Base-by-base conservation (phyloP, 2,329 filamentous ascomycete genomes). In the Cordyceps javanica region DNA sequence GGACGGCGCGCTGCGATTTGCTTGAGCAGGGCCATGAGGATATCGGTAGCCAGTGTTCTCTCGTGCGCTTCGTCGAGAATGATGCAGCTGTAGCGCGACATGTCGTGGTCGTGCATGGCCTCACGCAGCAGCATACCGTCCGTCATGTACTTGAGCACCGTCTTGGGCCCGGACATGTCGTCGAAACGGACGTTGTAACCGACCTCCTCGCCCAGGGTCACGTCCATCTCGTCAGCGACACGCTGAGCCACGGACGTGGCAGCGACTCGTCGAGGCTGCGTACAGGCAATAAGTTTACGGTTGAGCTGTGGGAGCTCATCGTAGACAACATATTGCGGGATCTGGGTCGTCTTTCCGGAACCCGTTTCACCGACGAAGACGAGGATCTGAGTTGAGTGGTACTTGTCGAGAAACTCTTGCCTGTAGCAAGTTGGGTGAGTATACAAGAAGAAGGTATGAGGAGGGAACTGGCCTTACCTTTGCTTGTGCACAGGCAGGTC, bases 141-240 rank as follows among this genome's bases (percentile, higher is more conserved):
- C 45, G 95, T 99, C 94, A 99, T 99, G 79, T 99, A 99, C 79
- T 99, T 99, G 70, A 99, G 83, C 60, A 95, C 84, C 1, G 94
- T 99, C 73, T 90, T 91, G 59, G 86, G 84, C 52, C 89, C 83
- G 1, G 94, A 97, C 77, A 86, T 89, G 72, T 99, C 94, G 74
- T 99, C 95, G 73, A 99, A 99, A 79, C 94, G 91, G 72, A 99
- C 97, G 72, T 90, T 97, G 78, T 97, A 99, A 73, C 94, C 94
- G 57, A 99, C 92, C 75, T 97, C 93, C 64, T 97, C 86, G 60
- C 94, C 94, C 26, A 99, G 82, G 60, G 82, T 85, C 64, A 97
- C 93, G 69, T 97, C 94, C 81, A 99, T 88, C 76, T 99, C 94
- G 69, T 96, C 86, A 28, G 95, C 91, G 32, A 99, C 94, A 88